Percentiles rank a stretch among this genome's conserved stretches.
These are phyloP conservation scores for Curvularia hawaiiensis DNA, from an alignment of 2,329 filamentous ascomycete genomes.

Conservation along the genomic window DNA sequence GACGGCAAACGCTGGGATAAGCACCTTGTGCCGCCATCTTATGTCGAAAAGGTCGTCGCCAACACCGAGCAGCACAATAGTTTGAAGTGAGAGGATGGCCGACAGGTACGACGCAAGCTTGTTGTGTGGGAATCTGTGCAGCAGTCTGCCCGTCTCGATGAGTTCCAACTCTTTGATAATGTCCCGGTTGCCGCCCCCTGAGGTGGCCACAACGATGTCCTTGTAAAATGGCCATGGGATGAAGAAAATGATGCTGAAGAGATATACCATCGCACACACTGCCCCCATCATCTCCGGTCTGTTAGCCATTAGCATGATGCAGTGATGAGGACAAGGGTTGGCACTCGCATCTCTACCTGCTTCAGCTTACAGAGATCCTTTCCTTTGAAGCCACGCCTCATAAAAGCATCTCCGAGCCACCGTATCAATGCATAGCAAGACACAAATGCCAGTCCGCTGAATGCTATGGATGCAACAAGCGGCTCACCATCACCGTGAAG, in stretches of 20 bases:
- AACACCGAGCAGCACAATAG: conserved; percentile 87
- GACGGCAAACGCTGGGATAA: conserved; percentile 92
- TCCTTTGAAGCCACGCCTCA: conserved; percentile 86
- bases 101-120: conserved; percentile 97
- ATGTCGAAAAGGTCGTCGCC: conserved; percentile 98
- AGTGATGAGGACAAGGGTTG: conserved; percentile 1
- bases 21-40: conserved; percentile 97
- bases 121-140: conserved; percentile 92
- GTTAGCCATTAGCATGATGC: conserved; percentile 24
- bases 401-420: conserved; percentile 91
- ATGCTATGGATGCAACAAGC: conserved; percentile 83
- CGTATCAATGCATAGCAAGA: conserved; percentile 84
- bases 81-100: conserved; percentile 89
- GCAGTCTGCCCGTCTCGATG: conserved; percentile 79
- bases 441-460: conserved; percentile 83
- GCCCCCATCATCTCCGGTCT: conserved; percentile 96
- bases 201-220: conserved; percentile 93
- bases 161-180: conserved; percentile 75
- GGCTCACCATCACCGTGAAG: conserved; percentile 85
- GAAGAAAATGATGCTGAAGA: conserved; percentile 86
- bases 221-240: conserved; percentile 98
- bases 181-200: conserved; percentile 89
- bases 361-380: conserved; percentile 83
- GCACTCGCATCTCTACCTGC: conserved; percentile 72
- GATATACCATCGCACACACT: conserved; percentile 88